These are phyloP conservation scores for Mortierella polycephala DNA, from an alignment of 371 early-diverging fungal genomes.

Conservation along the genomic window DNA sequence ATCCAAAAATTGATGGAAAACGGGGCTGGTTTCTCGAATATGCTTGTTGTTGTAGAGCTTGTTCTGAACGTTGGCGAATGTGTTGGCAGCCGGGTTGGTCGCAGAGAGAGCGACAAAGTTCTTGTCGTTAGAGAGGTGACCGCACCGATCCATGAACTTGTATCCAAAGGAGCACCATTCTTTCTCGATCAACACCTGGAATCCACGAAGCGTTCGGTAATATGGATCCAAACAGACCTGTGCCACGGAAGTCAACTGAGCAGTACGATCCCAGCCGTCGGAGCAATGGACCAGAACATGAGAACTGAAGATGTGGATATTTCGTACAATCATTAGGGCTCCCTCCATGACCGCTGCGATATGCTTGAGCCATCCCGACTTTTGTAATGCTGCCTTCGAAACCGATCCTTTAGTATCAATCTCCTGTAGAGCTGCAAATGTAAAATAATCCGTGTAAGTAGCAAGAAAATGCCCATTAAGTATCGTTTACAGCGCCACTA, in stretches of 20 bases:
- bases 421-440: constrained; percentile 62
- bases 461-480: neutral
- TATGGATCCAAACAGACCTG: constrained; percentile 94
- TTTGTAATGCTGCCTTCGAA: constrained; percentile 63
- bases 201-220: constrained; percentile 93
- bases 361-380: constrained; percentile 91
- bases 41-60: constrained; percentile 70
- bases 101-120: constrained; percentile 70
- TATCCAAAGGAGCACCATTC: constrained; percentile 97
- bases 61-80: constrained; percentile 78
- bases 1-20: constrained; percentile 96
- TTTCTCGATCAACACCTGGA: constrained; percentile 91
- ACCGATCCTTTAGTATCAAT: constrained; percentile 63
- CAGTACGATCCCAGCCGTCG: constrained; percentile 99
- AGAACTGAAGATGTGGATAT: constrained; percentile 75
- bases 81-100: constrained; percentile 68
- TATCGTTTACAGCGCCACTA: neutral
- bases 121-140: constrained; percentile 84
- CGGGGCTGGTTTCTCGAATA: constrained; percentile 89
- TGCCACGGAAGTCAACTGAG: constrained; percentile 90
- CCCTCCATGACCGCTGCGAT: constrained; percentile 86
- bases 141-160: constrained; percentile 94
- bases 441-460: neutral
- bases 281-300: constrained; percentile 98
- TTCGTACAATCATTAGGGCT: constrained; percentile 82